Evolutionary conservation across 345 rosid genomes (phyloP), one percentile per base, ranked within the genome.

Genomic region (Gynandropsis gynandra): DNA sequence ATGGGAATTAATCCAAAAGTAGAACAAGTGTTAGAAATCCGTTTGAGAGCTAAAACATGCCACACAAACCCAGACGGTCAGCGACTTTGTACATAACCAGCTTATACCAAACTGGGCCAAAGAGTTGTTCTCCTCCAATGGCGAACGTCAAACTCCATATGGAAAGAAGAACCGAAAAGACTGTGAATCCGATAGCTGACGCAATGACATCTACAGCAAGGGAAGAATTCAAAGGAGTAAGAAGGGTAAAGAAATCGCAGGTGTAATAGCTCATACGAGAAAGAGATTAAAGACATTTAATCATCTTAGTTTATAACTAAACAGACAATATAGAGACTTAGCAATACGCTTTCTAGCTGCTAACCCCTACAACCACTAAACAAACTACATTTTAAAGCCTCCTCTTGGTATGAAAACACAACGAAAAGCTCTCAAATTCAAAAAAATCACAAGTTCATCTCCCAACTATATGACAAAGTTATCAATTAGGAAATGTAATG

Each of bases 51-150:
- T 66, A 66, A 7, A 61, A 52, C 65, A 66, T 76, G 42, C 94
- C 88, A n/a, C 97, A 79, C 64, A 88, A 71, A 44, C 94, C 99
- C 53, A 87, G 67, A 64, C 74, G 77, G 29, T 83, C 92, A 21
- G 97, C 95, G 56, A 88, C 83, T 21, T 85, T 88, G 70, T 88
- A 93, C 95, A 93, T 81, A 42, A 88, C 83, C 31, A 93, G 85
- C 65, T 93, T 64, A 77, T 85, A 71, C 93, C 93, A 92, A 19
- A 71, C 67, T 35, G 82, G 66, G 24, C 98, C 97, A 8, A 92
- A 83, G 21, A 92, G 80, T 4, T 51, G 41, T 68, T 85, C 85
- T 52, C 98, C 97, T 27, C 98, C 98, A 0, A 92, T 74, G 8
- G 81, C 66, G 48, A 92, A 92, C 9, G 95, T 92, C 74, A 92